Conservation (phyloP, 805 yeast genomes). For the Jamesozyma gamospora region DNA sequence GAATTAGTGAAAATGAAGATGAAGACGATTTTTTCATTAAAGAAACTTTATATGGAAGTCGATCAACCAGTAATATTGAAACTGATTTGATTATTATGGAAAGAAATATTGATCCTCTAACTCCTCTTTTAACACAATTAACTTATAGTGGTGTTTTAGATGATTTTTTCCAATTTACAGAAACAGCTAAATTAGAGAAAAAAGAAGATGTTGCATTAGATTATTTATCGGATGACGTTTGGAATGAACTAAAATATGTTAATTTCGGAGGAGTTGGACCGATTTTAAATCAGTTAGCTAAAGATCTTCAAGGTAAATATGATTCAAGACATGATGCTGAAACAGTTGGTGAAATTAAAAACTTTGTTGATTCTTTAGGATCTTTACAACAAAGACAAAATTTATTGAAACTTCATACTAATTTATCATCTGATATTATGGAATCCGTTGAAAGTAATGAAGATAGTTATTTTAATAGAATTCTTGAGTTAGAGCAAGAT, state of each 20-base stretch:
- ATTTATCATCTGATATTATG: constrained; percentile 57
- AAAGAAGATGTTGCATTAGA: constrained; percentile 15
- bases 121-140: constrained; percentile 65
- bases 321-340: constrained; percentile 48
- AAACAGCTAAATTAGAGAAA: constrained; percentile 29
- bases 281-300: constrained; percentile 60
- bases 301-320: constrained; percentile 56
- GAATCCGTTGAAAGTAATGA: constrained; percentile 31
- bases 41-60: constrained; percentile 25
- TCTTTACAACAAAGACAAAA: constrained; percentile 58
- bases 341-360: constrained; percentile 54
- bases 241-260: constrained; percentile 42
- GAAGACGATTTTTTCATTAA: constrained; percentile 16
- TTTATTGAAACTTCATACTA: constrained; percentile 61
- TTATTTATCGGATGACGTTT: constrained; percentile 21
- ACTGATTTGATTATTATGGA: constrained; percentile 73
- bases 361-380: constrained; percentile 61
- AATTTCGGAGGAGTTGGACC: constrained; percentile 79
- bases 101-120: constrained; percentile 60
- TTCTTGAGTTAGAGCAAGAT: constrained; percentile 60
- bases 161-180: constrained; percentile 49
- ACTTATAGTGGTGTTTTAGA: constrained; percentile 77
- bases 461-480: constrained; percentile 31
- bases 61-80: constrained; percentile 37
- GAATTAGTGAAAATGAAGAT: constrained; percentile 6